These are phyloP conservation scores for Voacanga thouarsii DNA, from an alignment of 257 asterid species.

Conservation along the genomic window DNA sequence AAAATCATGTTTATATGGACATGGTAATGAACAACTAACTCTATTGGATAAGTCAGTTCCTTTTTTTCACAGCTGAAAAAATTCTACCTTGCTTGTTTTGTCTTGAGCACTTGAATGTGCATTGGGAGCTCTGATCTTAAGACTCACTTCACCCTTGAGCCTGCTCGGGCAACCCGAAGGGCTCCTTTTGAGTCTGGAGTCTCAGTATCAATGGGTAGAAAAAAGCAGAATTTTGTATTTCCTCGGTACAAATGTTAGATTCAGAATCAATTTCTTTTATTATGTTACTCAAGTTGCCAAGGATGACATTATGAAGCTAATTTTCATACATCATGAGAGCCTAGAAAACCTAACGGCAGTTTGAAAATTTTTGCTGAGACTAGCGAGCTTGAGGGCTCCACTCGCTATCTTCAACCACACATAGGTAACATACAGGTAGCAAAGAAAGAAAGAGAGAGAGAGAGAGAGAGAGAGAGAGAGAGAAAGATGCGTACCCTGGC, in stretches of 20 bases:
- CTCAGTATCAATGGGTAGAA: no score
- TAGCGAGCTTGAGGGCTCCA: neutral
- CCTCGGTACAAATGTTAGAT: neutral
- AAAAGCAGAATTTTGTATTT: no score
- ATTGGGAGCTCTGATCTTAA: no score
- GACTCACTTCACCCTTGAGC: no score
- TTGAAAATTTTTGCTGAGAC: neutral
- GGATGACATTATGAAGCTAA: neutral
- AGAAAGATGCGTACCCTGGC: neutral
- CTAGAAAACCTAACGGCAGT: neutral
- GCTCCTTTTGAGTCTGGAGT: no score
- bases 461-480: neutral
- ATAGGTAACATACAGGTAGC: neutral
- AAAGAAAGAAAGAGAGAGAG: neutral
- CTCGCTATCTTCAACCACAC: neutral
- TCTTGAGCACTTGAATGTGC: neutral
- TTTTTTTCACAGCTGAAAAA: neutral
- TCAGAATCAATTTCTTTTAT: neutral
- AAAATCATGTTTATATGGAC: neutral
- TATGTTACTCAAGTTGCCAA: neutral
- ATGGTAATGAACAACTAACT: conserved; percentile 18
- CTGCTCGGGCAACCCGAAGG: no score
- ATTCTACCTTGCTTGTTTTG: neutral
- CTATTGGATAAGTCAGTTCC: neutral
- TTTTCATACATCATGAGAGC: neutral